Evolutionary conservation across 345 rosid genomes (phyloP).

Genomic region (Pugionium cornutum): DNA sequence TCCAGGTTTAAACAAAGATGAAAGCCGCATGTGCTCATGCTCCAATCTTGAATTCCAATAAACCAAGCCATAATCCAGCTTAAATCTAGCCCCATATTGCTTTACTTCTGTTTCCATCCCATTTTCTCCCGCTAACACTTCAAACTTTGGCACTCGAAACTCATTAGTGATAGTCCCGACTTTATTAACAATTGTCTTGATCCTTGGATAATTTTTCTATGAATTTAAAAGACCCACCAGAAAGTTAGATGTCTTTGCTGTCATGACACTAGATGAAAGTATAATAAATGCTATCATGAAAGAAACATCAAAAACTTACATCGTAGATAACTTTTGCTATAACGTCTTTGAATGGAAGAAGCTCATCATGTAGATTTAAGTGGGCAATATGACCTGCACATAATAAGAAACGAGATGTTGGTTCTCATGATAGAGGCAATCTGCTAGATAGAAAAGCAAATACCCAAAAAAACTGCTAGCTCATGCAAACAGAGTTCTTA

Average conservation of each 20-base stretch:
- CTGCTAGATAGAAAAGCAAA: conserved; percentile 17
- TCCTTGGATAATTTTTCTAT: conserved; percentile 91
- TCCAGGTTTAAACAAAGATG: conserved; percentile 71
- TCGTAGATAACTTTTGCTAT: conserved; percentile 92
- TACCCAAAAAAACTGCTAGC: neutral
- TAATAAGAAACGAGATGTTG: conserved; percentile 28
- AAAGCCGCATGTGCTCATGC: conserved; percentile 83
- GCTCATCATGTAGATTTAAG: conserved; percentile 81
- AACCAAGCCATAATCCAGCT: conserved; percentile 82
- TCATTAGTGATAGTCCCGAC: conserved; percentile 79
- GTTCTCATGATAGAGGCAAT: conserved; percentile 21
- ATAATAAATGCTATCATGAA: conserved; percentile 4
- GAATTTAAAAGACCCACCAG: conserved; percentile 2
- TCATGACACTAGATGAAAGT: neutral
- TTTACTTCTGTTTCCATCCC: conserved; percentile 89
- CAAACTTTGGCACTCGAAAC: conserved; percentile 92
- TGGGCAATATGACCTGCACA: conserved; percentile 94
- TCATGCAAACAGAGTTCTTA: conserved; percentile 13
- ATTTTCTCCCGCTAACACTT: conserved; percentile 80
- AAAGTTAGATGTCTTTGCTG: conserved; percentile 18
- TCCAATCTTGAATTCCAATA: conserved; percentile 97
- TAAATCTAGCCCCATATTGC: conserved; percentile 88
- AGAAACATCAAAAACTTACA: conserved; percentile 49
- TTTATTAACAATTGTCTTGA: conserved; percentile 82
- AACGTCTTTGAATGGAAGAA: conserved; percentile 77